A percentile compares a stretch with the other conserved stretches of the same genome.
Conservation (phyloP, 805 yeast genomes). For the Cyberlindnera amylophila region DNA sequence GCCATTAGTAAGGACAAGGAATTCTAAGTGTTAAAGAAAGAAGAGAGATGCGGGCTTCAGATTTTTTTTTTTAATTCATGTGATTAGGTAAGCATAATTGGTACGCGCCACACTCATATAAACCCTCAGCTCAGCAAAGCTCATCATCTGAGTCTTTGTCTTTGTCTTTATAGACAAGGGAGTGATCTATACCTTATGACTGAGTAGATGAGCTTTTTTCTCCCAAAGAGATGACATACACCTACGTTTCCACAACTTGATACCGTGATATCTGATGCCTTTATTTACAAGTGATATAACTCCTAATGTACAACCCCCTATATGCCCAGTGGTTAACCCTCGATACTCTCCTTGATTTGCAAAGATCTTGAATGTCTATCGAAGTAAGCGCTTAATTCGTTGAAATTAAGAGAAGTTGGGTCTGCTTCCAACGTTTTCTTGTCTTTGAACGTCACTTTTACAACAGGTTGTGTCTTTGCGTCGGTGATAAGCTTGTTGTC, state of each 20-base stretch:
- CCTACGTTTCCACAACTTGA: too few relatives aligned
- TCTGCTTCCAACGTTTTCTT: slow-evolving; percentile 66
- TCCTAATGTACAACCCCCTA: background rate
- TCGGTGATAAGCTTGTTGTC: slow-evolving; percentile 56
- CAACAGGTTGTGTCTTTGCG: slow-evolving; percentile 50
- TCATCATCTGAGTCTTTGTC: too few relatives aligned
- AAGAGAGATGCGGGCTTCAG: background rate
- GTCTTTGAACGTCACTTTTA: slow-evolving; percentile 78
- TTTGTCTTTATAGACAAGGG: too few relatives aligned
- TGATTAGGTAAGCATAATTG: too few relatives aligned
- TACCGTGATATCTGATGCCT: too few relatives aligned
- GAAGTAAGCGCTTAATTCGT: slow-evolving; percentile 61
- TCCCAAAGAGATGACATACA: too few relatives aligned
- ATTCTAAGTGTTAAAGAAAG: too few relatives aligned
- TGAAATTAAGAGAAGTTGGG: slow-evolving; percentile 52
- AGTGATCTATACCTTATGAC: too few relatives aligned
- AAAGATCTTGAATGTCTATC: slow-evolving; percentile 82
- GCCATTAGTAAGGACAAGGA: slow-evolving; percentile 10
- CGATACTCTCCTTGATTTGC: slow-evolving; percentile 68
- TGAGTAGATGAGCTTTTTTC: too few relatives aligned
- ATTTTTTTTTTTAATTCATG: too few relatives aligned
- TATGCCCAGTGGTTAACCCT: slow-evolving; percentile 23
- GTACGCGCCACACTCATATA: too few relatives aligned
- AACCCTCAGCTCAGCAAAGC: too few relatives aligned
- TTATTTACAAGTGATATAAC: slow-evolving; percentile 1